phyloP scores from a whole-genome alignment of 2,329 filamentous ascomycete species.

The Aspergillus sp. region DNA sequence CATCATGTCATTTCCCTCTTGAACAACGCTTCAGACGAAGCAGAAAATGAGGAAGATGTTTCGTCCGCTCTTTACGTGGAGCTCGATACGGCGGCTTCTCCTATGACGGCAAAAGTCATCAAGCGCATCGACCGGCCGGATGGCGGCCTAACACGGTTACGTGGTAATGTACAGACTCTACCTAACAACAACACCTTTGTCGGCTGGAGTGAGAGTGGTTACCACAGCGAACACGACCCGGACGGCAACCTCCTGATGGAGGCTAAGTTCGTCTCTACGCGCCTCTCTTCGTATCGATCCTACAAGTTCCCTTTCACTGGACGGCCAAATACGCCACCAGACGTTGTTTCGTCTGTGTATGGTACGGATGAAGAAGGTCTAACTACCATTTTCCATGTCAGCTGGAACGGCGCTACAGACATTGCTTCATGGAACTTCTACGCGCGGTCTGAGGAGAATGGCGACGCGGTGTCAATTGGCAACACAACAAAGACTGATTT shows the following conservation, averaged over 20 bases:
- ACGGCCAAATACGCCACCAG: slow-evolving; percentile 32
- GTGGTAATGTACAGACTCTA: slow-evolving; percentile 37
- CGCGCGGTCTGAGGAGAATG: slow-evolving; percentile 23
- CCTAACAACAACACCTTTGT: slow-evolving; percentile 39
- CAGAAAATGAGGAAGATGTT: slow-evolving; percentile 24
- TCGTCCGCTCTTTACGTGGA: slow-evolving; percentile 34
- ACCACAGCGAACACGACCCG: slow-evolving; percentile 35
- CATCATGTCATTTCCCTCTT: slow-evolving; percentile 33
- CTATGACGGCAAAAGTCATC: slow-evolving; percentile 31
- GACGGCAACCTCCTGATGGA: slow-evolving; percentile 39
- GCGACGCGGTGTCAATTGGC: slow-evolving; percentile 24
- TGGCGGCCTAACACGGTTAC: slow-evolving; percentile 31
- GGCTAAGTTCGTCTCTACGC: slow-evolving; percentile 33
- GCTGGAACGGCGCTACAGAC: slow-evolving; percentile 54
- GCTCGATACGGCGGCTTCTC: slow-evolving; percentile 27
- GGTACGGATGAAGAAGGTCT: slow-evolving; percentile 24
- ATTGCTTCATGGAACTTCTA: slow-evolving; percentile 42
- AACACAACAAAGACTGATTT: slow-evolving; percentile 34
- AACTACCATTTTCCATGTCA: slow-evolving; percentile 32
- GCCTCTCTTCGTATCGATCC: slow-evolving; percentile 42
- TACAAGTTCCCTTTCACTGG: slow-evolving; percentile 42
- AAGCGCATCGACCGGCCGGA: slow-evolving; percentile 37
- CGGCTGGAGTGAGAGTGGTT: slow-evolving; percentile 39
- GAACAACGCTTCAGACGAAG: slow-evolving; percentile 37
- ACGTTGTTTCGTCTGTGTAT: slow-evolving; percentile 33